These are phyloP conservation scores for Abortiporus biennis DNA, from an alignment of 1,284 basidiomycete species.

Conservation along the genomic window DNA sequence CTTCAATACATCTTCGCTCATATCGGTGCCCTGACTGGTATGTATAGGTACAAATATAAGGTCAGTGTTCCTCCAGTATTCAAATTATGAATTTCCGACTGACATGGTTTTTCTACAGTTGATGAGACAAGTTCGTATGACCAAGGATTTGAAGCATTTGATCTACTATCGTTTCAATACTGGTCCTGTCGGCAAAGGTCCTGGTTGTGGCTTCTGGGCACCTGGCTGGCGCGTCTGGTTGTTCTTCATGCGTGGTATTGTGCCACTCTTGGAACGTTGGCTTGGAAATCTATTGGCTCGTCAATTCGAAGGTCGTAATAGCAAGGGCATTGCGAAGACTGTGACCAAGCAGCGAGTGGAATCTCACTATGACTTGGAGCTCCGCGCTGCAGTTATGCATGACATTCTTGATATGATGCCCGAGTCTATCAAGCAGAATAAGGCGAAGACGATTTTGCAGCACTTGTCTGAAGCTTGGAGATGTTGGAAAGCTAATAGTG, in stretches of 20 bases:
- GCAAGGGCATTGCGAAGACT: slow-evolving; percentile 92
- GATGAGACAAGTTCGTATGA: slow-evolving; percentile 99
- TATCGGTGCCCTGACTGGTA: slow-evolving; percentile 96
- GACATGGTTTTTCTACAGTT: slow-evolving; percentile 39
- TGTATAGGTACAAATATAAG: slow-evolving; percentile 99
- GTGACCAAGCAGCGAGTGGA: slow-evolving; percentile 99
- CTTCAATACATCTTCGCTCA: slow-evolving; percentile 98
- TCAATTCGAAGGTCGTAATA: slow-evolving; percentile 97
- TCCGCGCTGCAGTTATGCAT: slow-evolving; percentile 99
- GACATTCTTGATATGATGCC: slow-evolving; percentile 99
- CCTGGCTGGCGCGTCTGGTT: slow-evolving; percentile 99
- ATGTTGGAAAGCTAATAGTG: slow-evolving; percentile 98
- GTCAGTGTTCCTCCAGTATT: slow-evolving; percentile 31
- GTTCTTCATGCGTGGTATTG: slow-evolving; percentile 99
- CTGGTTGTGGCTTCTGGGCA: slow-evolving; percentile 99
- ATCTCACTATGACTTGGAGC: slow-evolving; percentile 96
- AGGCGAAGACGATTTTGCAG: slow-evolving; percentile 97
- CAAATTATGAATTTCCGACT: slow-evolving; percentile 1
- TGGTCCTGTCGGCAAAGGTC: slow-evolving; percentile 98
- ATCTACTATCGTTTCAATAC: slow-evolving; percentile 99
- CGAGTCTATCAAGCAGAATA: slow-evolving; percentile 98
- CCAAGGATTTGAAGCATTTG: slow-evolving; percentile 97
- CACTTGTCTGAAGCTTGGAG: slow-evolving; percentile 98
- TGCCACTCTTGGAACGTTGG: slow-evolving; percentile 95
- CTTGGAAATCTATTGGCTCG: slow-evolving; percentile 96